A percentile compares a stretch with the other conserved stretches of the same genome.
Conservation (phyloP, 2,329 filamentous ascomycete species). For the Phyllosticta citriasiana region DNA sequence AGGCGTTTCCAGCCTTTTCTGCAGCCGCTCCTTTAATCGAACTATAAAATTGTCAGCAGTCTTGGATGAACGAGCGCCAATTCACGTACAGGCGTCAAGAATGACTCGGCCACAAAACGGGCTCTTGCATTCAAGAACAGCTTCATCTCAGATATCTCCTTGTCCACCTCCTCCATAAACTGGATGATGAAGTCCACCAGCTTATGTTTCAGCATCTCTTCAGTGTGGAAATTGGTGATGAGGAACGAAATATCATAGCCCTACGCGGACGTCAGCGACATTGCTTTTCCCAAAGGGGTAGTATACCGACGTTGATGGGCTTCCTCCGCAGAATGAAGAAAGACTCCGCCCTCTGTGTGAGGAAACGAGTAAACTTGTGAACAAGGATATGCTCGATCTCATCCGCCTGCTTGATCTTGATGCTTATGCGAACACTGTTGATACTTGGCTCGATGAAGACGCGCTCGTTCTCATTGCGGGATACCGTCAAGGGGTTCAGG, state of each 20-base stretch:
- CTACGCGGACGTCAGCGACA: slow-evolving; percentile 33
- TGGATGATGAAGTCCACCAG: slow-evolving; percentile 98
- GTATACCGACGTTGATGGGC: slow-evolving; percentile 66
- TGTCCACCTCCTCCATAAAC: slow-evolving; percentile 99
- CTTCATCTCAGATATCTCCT: slow-evolving; percentile 99
- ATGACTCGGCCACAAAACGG: slow-evolving; percentile 96
- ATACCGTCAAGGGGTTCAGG: slow-evolving; percentile 79
- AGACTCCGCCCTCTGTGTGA: slow-evolving; percentile 90
- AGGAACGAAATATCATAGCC: slow-evolving; percentile 98
- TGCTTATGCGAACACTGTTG: slow-evolving; percentile 94
- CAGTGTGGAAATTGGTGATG: slow-evolving; percentile 97
- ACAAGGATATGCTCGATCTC: slow-evolving; percentile 98
- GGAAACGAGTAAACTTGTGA: slow-evolving; percentile 95
- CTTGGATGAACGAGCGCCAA: not conserved
- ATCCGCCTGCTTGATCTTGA: slow-evolving; percentile 98
- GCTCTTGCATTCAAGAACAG: slow-evolving; percentile 95
- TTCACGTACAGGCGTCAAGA: slow-evolving; percentile 73
- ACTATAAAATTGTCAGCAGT: not conserved
- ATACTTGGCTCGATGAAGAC: slow-evolving; percentile 94
- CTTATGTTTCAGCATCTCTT: slow-evolving; percentile 98
- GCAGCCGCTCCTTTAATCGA: not conserved
- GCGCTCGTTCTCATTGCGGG: slow-evolving; percentile 93
- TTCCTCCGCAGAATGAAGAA: slow-evolving; percentile 96
- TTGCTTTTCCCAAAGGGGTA: slow-evolving; percentile 6
- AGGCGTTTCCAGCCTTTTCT: not conserved